These are phyloP conservation scores for Pseudoscleropodium purum DNA, from an alignment of 225 moss, liverwort and hornwort genomes.

Conservation along the genomic window DNA sequence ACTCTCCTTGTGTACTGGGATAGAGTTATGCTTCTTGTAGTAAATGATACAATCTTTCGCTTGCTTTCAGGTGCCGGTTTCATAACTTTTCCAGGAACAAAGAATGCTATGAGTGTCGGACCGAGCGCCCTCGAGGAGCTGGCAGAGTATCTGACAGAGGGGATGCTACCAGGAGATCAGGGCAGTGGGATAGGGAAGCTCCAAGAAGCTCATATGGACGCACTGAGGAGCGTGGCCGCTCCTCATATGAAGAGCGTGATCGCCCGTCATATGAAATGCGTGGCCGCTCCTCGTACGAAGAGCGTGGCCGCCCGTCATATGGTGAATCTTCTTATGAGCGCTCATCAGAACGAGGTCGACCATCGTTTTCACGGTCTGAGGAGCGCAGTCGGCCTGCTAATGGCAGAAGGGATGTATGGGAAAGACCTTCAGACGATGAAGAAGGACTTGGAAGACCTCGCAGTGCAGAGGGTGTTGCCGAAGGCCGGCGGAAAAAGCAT, in stretches of 20 bases:
- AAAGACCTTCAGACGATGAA: constrained; percentile 9
- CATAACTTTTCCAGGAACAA: constrained; percentile 51
- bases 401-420: constrained; percentile 8
- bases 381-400: constrained; percentile 19
- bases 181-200: constrained; percentile 20
- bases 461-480: background rate
- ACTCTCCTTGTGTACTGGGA: background rate
- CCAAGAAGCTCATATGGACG: constrained; percentile 31
- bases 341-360: constrained; percentile 22
- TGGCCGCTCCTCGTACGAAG: background rate
- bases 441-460: constrained; percentile 9
- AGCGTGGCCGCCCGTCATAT: constrained; percentile 11
- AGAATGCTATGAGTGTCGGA: constrained; percentile 52
- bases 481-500: constrained; percentile 25
- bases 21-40: background rate
- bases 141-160: constrained; percentile 23
- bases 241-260: constrained; percentile 5
- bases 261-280: constrained; percentile 1
- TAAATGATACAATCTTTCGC: background rate
- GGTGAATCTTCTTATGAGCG: constrained; percentile 18
- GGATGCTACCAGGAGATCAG: constrained; percentile 19
- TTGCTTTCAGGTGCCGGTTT: constrained; percentile 43
- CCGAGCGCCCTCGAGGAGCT: constrained; percentile 36
- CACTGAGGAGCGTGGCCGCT: constrained; percentile 25
- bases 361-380: constrained; percentile 14